These are phyloP conservation scores for Cytospora chrysosperma DNA, from an alignment of 2,329 filamentous ascomycete genomes.

Conservation along the genomic window DNA sequence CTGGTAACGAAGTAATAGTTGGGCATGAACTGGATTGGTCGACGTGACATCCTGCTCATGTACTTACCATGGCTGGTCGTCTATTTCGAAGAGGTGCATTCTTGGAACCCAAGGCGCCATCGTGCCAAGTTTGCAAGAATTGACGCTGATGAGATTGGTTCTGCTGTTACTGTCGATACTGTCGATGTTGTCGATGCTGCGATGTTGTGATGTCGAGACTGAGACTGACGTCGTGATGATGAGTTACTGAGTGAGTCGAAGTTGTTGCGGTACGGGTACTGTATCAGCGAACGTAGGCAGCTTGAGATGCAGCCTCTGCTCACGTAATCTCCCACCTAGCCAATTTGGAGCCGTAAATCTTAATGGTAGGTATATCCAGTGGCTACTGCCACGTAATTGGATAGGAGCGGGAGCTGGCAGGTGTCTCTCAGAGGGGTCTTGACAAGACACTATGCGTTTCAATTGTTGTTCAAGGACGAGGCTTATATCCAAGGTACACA, in stretches of 20 bases:
- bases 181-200: neutral
- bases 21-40: neutral
- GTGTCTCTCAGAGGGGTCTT: too few species aligned
- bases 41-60: neutral
- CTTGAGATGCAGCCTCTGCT: neutral
- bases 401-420: too few species aligned
- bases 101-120: conserved; percentile 55
- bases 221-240: neutral
- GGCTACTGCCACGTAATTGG: too few species aligned
- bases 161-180: neutral
- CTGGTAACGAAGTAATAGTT: neutral
- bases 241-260: neutral
- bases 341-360: too few species aligned
- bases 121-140: neutral
- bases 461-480: neutral
- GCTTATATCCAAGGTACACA: neutral
- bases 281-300: neutral
- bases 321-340: too few species aligned
- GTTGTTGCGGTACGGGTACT: neutral
- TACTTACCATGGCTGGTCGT: conserved; percentile 64
- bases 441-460: neutral
- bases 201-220: neutral
- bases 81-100: conserved; percentile 66
- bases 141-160: too few species aligned
- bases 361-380: too few species aligned